Conservation (phyloP, 768 basidiomycete species). For the Tulasnella calospora region DNA sequence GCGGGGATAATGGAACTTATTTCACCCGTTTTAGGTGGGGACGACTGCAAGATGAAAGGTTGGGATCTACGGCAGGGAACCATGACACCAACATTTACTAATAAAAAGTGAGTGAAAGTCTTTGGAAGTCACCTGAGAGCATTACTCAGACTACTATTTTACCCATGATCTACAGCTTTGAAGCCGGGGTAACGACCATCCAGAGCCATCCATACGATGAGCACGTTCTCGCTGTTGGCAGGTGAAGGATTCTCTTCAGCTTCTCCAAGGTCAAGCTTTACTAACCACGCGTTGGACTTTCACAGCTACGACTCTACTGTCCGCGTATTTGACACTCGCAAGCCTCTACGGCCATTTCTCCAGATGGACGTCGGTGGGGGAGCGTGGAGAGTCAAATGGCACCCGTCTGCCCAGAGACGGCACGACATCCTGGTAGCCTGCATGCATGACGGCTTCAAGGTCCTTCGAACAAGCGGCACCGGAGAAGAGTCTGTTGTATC, state of each 20-base stretch:
- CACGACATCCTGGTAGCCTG: constrained; percentile 84
- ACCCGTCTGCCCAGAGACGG: constrained; percentile 63
- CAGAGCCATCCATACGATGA: constrained; percentile 77
- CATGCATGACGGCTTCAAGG: constrained; percentile 97
- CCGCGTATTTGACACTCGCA: constrained; percentile 76
- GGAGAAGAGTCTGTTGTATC: constrained; percentile 18
- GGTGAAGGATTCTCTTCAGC: constrained; percentile 44
- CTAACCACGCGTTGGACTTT: not conserved
- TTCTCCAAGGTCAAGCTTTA: not conserved
- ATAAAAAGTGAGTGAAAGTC: constrained; percentile 53
- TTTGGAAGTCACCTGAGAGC: not conserved
- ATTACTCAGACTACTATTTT: not conserved
- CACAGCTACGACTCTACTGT: constrained; percentile 78
- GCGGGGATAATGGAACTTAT: not conserved
- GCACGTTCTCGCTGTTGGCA: constrained; percentile 83
- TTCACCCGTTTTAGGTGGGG: constrained; percentile 63
- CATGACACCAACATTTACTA: constrained; percentile 56
- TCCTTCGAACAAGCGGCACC: constrained; percentile 42
- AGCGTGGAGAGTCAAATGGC: constrained; percentile 95
- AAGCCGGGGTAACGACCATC: constrained; percentile 87
- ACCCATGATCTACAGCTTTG: constrained; percentile 53
- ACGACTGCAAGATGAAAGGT: constrained; percentile 81
- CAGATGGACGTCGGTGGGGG: constrained; percentile 78
- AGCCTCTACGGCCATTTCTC: constrained; percentile 52
- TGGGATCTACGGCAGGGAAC: constrained; percentile 81